phyloP scores from a whole-genome alignment of 331 rosid species.

The Pyracantha coccinea region DNA sequence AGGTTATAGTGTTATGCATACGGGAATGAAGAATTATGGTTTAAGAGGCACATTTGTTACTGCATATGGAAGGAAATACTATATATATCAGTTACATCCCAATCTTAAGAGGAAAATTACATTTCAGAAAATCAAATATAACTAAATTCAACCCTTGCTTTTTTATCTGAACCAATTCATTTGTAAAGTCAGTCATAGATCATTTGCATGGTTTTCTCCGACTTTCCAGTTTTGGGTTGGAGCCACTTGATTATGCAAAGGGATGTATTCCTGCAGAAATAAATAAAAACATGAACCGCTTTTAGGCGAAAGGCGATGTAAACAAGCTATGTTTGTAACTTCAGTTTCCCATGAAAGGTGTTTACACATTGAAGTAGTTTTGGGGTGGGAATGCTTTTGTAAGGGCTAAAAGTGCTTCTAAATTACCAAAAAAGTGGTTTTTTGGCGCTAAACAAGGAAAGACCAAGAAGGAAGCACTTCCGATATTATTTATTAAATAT shows the following conservation, averaged over 20 bases:
- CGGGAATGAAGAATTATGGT: not conserved
- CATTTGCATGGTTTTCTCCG: constrained; percentile 7
- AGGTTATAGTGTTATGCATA: not conserved
- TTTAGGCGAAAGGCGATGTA: not conserved
- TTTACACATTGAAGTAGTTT: too few relatives aligned
- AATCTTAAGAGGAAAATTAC: not conserved
- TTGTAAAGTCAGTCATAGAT: not conserved
- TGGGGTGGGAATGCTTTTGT: too few relatives aligned
- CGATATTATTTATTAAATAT: too few relatives aligned
- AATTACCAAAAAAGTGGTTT: too few relatives aligned
- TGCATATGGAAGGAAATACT: not conserved
- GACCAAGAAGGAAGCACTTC: too few relatives aligned
- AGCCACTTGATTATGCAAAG: constrained; percentile 22
- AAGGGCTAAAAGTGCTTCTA: too few relatives aligned
- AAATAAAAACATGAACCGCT: not conserved
- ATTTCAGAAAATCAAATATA: not conserved
- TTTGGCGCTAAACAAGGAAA: too few relatives aligned
- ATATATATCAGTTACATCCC: not conserved
- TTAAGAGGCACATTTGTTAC: too few relatives aligned
- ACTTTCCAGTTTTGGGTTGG: constrained; percentile 17
- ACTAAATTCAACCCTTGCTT: not conserved
- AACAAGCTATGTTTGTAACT: not conserved
- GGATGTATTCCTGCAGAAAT: constrained; percentile 23
- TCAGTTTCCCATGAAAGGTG: not conserved
- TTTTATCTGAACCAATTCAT: not conserved